Base-by-base conservation (phyloP, 176 grass and related monocot genomes). In the Aechmea fasciata region DNA sequence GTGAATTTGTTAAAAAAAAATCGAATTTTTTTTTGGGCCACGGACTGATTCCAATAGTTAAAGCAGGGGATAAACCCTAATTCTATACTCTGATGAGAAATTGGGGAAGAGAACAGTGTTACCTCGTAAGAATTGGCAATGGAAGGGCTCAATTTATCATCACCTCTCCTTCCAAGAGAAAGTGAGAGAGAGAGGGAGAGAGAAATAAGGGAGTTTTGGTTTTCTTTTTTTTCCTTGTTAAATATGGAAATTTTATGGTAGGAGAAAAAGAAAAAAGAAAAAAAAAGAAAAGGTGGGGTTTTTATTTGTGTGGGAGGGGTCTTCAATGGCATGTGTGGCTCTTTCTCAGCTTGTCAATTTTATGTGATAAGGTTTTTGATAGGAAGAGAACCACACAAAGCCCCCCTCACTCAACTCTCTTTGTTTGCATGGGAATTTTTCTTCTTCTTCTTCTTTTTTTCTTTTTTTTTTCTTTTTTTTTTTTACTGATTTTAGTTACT, bases 341-440 rank as follows among this genome's bases (percentile, higher is more conserved):
- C 51, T 0, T 61, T 50, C 65, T 77, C 33, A 52, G 3, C 75
- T 62, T 1, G 52, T 69, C 53, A 22, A 77, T 49, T 17, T 62
- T 59, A 28, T 51, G 52, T 17, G 66, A 77, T 68, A 50, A 68
- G 64, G 73, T 54, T 57, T 67, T 24, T 67, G 63, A 54, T 74
- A 51, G 41, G 11, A 4, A 50, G 55, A 10, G 55, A 61, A 19
- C 55, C 55, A 59, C 55, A 17, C 55, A 59, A 23, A 1, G n/a
- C n/a, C 29, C 5, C 33, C 4, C 33, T 41, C 33, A 41, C 0
- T 41, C 33, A 10, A 19, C 13, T 61, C 20, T 22, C 17, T 15
- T 2, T 18, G 13, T 17, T 18, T 17, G 4, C 15, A 59, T 2
- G 2, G 13, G 13, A 22, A 61, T 18, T n/a, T n/a, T 23, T 23